Base-by-base conservation (phyloP, 169 alveolate genomes). In the Perkinsus marinus region DNA sequence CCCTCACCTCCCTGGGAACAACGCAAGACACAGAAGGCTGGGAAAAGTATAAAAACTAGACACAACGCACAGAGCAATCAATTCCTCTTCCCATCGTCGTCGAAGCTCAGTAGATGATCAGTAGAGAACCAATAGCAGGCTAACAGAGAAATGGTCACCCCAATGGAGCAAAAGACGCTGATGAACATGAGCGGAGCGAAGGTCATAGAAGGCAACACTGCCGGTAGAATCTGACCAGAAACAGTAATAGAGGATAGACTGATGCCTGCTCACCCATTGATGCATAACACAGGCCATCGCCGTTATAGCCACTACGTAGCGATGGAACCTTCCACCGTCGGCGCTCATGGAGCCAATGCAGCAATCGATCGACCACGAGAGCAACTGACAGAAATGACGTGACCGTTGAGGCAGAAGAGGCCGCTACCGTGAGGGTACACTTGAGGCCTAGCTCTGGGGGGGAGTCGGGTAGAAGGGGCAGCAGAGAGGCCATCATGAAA, bases 101-200 rank as follows among this genome's bases (percentile, higher is more conserved):
- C 79, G 3, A 16, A 13, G 37, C 37, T 13, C 79, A 57, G 5
- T 26, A 57, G 79, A 57, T 57, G 79, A 16, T 57, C 79, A 30
- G 79, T 57, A 7, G 79, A 57, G 34, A 57, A 57, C 79, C 79
- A 57, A 30, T 57, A 57, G 79, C 79, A 57, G 79, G 79, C 79
- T 30, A 57, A 30, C 36, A 57, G 79, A 57, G 79, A 57, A 13
- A 57, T 7, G 9, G 79, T 57, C 39, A 91, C 90, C 43, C 92
- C 91, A 36, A 92, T 36, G 69, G 94, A 93, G 39, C 90, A 90
- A 26, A 43, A 68, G 90, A 90, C 93, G 9, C 92, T 90, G 39
- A 91, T 89, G 41, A 93, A 68, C 37, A 93, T 46, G 90, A 93
- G 90, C 90, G 94, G 94, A 68, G 92, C 93, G 39, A 93, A 93